These are phyloP conservation scores for Ceratobasidium sp. DNA, from an alignment of 1,284 basidiomycete genomes.

Conservation along the genomic window DNA sequence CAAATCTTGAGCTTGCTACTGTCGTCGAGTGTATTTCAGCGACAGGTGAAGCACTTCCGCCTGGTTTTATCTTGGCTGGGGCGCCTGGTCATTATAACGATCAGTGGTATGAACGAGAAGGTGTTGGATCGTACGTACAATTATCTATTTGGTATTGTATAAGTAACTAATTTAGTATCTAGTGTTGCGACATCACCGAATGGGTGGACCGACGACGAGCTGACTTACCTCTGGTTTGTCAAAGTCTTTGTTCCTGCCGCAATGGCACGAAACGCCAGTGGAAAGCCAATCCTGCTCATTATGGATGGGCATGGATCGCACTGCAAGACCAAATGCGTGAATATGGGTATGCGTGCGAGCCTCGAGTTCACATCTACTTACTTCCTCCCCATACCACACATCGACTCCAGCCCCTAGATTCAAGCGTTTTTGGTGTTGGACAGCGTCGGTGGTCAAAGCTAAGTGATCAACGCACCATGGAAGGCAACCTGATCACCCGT, in stretches of 20 bases:
- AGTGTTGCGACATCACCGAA: constrained; percentile 55
- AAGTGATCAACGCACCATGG: not conserved
- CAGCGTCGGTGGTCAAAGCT: constrained; percentile 31
- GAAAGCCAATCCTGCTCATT: constrained; percentile 57
- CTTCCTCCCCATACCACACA: constrained; percentile 49
- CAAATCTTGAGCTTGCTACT: constrained; percentile 57
- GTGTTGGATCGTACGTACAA: constrained; percentile 43
- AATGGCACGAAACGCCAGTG: constrained; percentile 50
- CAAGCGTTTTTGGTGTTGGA: constrained; percentile 45
- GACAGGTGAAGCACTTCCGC: constrained; percentile 54
- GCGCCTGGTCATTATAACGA: constrained; percentile 52
- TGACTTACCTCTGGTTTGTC: constrained; percentile 55
- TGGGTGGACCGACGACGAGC: constrained; percentile 57
- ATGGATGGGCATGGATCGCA: constrained; percentile 62
- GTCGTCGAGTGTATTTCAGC: constrained; percentile 57
- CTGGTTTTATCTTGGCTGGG: constrained; percentile 57
- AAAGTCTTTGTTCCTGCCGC: constrained; percentile 56
- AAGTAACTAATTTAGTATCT: constrained; percentile 31
- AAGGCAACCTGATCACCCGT: constrained; percentile 26
- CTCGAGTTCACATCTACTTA: constrained; percentile 4
- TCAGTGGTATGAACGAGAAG: constrained; percentile 40
- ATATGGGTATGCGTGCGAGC: not conserved
- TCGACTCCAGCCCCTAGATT: constrained; percentile 48
- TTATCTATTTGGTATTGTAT: not conserved
- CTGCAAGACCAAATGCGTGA: constrained; percentile 46